phyloP scores from a whole-genome alignment of 371 early-diverging fungal species.

The Mucor irregularis region DNA sequence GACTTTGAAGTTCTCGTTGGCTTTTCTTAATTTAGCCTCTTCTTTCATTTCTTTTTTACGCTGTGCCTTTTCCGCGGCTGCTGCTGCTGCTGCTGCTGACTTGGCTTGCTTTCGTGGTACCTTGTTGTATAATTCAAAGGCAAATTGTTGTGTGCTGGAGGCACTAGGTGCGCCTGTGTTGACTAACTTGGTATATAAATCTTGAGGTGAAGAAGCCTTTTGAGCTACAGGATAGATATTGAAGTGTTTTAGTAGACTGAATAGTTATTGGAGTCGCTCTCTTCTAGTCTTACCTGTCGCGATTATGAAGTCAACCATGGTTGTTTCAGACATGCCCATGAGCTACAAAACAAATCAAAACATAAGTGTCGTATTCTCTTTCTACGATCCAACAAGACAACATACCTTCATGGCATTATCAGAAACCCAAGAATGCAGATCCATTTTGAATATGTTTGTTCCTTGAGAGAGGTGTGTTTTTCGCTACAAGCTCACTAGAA shows the following conservation, averaged over 20 bases:
- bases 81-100: slow-evolving; percentile 27
- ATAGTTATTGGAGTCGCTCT: too few species aligned
- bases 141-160: slow-evolving; percentile 59
- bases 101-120: slow-evolving; percentile 51
- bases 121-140: slow-evolving; percentile 59
- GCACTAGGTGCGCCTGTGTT: slow-evolving; percentile 62
- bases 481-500: too few species aligned
- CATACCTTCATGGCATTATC: slow-evolving; percentile 76
- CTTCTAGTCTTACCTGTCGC: slow-evolving; percentile 52
- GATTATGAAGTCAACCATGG: slow-evolving; percentile 74
- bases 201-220: slow-evolving; percentile 60
- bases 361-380: slow-evolving; percentile 5
- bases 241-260: background rate
- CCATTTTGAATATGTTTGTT: slow-evolving; percentile 22
- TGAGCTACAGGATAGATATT: slow-evolving; percentile 43
- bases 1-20: slow-evolving; percentile 59
- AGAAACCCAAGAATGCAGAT: slow-evolving; percentile 69
- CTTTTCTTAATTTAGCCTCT: slow-evolving; percentile 52
- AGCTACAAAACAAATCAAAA: slow-evolving; percentile 41
- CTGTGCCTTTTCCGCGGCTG: slow-evolving; percentile 39
- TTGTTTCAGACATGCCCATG: slow-evolving; percentile 70
- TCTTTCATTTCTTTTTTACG: slow-evolving; percentile 59
- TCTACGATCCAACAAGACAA: background rate
- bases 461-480: background rate
- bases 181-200: slow-evolving; percentile 52